These are phyloP conservation scores for Coemansia sp. DNA, from an alignment of 192 early-diverging fungal species.

Conservation along the genomic window DNA sequence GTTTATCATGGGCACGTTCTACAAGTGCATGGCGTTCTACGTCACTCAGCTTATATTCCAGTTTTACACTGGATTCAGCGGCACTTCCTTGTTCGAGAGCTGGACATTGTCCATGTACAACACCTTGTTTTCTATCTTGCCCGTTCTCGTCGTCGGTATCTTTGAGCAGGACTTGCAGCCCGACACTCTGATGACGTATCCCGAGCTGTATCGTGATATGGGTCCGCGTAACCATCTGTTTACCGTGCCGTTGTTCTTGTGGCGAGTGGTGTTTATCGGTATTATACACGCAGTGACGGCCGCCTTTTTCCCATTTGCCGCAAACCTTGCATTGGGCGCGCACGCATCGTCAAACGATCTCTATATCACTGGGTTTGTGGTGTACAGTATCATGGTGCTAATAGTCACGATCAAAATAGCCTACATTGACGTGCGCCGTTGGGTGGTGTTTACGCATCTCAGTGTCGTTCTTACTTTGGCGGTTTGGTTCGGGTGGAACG, in stretches of 20 bases:
- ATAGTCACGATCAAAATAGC: constrained; percentile 70
- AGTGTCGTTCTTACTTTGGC: constrained; percentile 57
- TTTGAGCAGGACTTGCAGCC: constrained; percentile 80
- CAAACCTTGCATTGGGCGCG: constrained; percentile 22
- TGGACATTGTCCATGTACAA: constrained; percentile 83
- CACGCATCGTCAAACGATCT: constrained; percentile 51
- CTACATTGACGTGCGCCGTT: constrained; percentile 67
- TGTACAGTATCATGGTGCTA: constrained; percentile 63
- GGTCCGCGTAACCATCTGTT: constrained; percentile 50
- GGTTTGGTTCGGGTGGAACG: constrained; percentile 66
- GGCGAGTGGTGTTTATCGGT: constrained; percentile 55
- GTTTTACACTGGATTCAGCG: constrained; percentile 72
- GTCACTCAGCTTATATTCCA: constrained; percentile 73
- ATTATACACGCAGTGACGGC: constrained; percentile 48
- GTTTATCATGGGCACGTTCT: constrained; percentile 83
- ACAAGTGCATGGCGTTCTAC: constrained; percentile 84
- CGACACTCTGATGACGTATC: constrained; percentile 61
- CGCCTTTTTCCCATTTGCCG: constrained; percentile 41
- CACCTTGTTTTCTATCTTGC: constrained; percentile 77
- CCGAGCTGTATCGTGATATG: constrained; percentile 69
- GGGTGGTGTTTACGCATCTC: constrained; percentile 60
- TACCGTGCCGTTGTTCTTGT: constrained; percentile 43
- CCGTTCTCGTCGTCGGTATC: constrained; percentile 74
- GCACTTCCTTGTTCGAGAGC: constrained; percentile 70
- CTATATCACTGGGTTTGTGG: constrained; percentile 57